Percentiles rank a stretch among this genome's conserved stretches.
Evolutionary conservation across 2,329 filamentous ascomycete genomes (phyloP).

Genomic region (Cladosporium sp.): DNA sequence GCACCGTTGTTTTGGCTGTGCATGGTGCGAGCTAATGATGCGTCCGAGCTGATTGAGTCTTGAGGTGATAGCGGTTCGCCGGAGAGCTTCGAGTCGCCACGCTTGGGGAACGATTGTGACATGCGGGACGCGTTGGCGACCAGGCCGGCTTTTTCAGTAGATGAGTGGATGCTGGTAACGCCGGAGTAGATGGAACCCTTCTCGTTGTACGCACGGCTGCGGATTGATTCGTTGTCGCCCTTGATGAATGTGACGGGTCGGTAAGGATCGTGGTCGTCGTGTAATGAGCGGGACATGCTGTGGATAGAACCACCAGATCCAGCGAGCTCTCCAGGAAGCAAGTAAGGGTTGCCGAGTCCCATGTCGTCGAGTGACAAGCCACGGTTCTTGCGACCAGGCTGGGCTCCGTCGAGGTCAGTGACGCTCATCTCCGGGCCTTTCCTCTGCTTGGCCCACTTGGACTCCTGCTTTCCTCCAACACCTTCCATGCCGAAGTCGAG

Average conservation of each 20-base stretch:
- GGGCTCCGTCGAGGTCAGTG: slow-evolving; percentile 55
- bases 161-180: slow-evolving; percentile 44
- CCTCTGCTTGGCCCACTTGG: slow-evolving; percentile 47
- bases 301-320: slow-evolving; percentile 82
- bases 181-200: slow-evolving; percentile 53
- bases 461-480: slow-evolving; percentile 24
- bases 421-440: slow-evolving; percentile 57
- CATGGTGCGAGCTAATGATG: slow-evolving; percentile 25
- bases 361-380: slow-evolving; percentile 60
- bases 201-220: slow-evolving; percentile 34
- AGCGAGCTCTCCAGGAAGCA: slow-evolving; percentile 81
- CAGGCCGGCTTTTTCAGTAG: slow-evolving; percentile 49
- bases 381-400: slow-evolving; percentile 31
- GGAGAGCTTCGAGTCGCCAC: slow-evolving; percentile 38
- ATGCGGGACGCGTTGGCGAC: slow-evolving; percentile 59
- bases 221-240: slow-evolving; percentile 40
- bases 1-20: slow-evolving; percentile 22
- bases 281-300: slow-evolving; percentile 75
- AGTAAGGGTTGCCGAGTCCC: slow-evolving; percentile 79
- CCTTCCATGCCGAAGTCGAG: slow-evolving; percentile 84
- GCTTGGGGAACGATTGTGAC: slow-evolving; percentile 53
- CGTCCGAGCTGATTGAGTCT: slow-evolving; percentile 20
- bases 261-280: slow-evolving; percentile 81
- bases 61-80: slow-evolving; percentile 22
- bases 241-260: slow-evolving; percentile 62